phyloP scores from a whole-genome alignment of 192 early-diverging fungal genomes.

The Gonapodya sp. region DNA sequence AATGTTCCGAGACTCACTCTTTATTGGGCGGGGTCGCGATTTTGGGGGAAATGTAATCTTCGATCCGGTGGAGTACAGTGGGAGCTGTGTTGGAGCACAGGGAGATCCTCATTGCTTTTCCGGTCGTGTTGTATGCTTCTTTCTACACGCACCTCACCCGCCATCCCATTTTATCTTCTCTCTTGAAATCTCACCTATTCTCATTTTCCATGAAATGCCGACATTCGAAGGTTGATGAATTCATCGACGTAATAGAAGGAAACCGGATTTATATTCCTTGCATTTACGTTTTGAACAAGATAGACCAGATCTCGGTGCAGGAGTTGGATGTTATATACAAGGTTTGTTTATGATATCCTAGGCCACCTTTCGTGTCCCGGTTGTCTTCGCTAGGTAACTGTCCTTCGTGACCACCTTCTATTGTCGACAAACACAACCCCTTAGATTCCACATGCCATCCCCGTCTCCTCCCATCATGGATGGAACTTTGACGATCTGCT shows the following conservation, averaged over 20 bases:
- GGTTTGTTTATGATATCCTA: conserved; percentile 44
- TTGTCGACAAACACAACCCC: not conserved
- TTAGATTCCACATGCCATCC: conserved; percentile 19
- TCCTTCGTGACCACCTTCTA: not conserved
- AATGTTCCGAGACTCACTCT: too few relatives aligned
- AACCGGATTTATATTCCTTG: conserved; percentile 90
- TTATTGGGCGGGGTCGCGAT: too few relatives aligned
- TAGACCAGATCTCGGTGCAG: conserved; percentile 92
- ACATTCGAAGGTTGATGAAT: conserved; percentile 61
- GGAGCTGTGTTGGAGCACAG: too few relatives aligned
- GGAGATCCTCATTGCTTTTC: too few relatives aligned
- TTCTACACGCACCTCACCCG: too few relatives aligned
- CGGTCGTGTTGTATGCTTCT: too few relatives aligned
- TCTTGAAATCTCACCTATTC: too few relatives aligned
- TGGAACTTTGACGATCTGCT: conserved; percentile 98
- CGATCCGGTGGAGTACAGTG: too few relatives aligned
- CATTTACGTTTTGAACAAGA: conserved; percentile 98
- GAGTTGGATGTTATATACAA: conserved; percentile 94
- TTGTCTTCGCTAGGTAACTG: conserved; percentile 16
- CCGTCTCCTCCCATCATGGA: conserved; percentile 49
- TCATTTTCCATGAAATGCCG: too few relatives aligned
- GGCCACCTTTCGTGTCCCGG: too few relatives aligned
- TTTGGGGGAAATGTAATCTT: too few relatives aligned
- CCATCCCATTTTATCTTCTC: too few relatives aligned
- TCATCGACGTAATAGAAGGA: conserved; percentile 97